Percentiles rank a stretch among this genome's conserved stretches.
These are phyloP conservation scores for Tagetes erecta DNA, from an alignment of 129 eudicot genomes.

Conservation along the genomic window DNA sequence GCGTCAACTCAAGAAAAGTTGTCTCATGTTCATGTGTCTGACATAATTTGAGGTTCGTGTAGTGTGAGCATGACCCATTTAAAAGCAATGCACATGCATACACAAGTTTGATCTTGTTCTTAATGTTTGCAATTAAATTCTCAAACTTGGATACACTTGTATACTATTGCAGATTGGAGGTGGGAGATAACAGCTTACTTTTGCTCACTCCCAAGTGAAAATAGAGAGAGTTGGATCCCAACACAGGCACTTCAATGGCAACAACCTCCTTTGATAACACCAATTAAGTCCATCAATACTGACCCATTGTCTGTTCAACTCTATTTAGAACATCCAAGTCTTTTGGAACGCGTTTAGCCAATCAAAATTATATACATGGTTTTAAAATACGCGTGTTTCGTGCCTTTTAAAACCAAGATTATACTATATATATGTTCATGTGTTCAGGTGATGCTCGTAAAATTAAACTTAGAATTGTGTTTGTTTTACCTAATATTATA, in stretches of 20 bases:
- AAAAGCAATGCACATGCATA: not conserved
- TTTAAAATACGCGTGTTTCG: not conserved
- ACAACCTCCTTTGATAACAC: constrained; percentile 74
- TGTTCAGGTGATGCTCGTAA: not conserved
- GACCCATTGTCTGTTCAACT: constrained; percentile 78
- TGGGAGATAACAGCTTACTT: constrained; percentile 90
- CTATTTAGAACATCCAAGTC: constrained; percentile 81
- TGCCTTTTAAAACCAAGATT: no score
- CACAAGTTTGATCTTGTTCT: not conserved
- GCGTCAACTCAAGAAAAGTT: not conserved
- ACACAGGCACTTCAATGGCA: constrained; percentile 75
- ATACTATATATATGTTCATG: no score
- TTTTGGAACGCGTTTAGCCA: constrained; percentile 33
- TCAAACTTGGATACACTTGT: constrained; percentile 2
- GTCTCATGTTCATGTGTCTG: not conserved
- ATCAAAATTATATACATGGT: not conserved
- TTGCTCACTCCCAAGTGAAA: constrained; percentile 50
- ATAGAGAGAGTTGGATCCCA: constrained; percentile 65
- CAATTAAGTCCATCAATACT: constrained; percentile 76
- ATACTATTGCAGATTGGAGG: constrained; percentile 57
- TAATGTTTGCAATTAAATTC: not conserved
- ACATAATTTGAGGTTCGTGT: not conserved
- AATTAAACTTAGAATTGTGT: no score
- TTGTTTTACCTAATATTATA: no score
- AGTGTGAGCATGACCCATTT: not conserved